phyloP scores from a whole-genome alignment of 2,329 filamentous ascomycete species.

The Coniochaeta ligniaria region DNA sequence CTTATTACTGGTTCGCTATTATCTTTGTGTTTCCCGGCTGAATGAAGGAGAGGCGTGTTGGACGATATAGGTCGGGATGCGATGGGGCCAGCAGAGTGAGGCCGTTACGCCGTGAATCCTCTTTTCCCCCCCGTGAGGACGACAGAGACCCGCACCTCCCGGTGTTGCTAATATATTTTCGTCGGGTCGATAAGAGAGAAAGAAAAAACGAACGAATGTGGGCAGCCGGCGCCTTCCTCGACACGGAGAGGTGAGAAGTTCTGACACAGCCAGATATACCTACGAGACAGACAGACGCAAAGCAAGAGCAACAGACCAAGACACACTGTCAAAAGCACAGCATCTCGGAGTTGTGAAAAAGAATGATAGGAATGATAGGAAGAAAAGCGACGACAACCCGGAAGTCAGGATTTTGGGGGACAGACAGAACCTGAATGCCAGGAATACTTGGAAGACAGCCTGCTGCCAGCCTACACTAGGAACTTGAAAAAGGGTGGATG shows the following conservation, averaged over 20 bases:
- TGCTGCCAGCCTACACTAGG: neutral
- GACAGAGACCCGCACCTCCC: constrained; percentile 17
- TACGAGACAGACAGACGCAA: neutral
- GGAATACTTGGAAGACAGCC: neutral
- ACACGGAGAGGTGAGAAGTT: neutral
- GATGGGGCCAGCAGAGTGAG: neutral
- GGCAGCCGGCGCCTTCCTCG: constrained; percentile 1
- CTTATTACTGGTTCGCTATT: neutral
- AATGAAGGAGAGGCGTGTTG: constrained; percentile 8
- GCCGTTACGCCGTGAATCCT: neutral
- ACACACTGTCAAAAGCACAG: neutral
- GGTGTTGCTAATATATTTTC: constrained; percentile 18
- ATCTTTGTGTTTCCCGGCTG: constrained; percentile 7
- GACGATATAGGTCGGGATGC: constrained; percentile 7
- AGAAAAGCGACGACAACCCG: neutral
- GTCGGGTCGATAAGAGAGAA: neutral
- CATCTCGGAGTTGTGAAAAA: neutral
- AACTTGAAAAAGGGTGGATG: neutral
- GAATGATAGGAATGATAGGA: neutral
- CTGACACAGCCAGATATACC: neutral
- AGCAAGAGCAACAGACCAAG: neutral
- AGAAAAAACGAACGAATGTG: neutral
- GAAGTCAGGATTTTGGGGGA: neutral
- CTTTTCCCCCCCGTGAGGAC: constrained; percentile 8
- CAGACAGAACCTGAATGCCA: neutral